Conservation (phyloP, 306 rosid genomes). For the Argentina anserina region DNA sequence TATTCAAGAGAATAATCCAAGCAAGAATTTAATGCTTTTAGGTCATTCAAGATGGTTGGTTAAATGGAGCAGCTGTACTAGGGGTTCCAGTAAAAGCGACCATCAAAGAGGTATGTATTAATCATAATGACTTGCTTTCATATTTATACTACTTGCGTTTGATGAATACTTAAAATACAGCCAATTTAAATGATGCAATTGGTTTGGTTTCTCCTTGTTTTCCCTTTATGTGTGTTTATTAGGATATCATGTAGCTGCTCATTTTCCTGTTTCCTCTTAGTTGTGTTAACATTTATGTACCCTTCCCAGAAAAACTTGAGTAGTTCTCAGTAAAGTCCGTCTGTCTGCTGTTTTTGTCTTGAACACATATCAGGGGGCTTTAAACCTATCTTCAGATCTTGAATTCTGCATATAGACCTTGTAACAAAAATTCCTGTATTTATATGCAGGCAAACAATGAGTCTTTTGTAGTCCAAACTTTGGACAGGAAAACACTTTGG, state of each 20-base stretch:
- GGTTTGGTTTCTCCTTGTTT: neutral
- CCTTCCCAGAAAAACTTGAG: neutral
- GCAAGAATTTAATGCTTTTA: constrained; percentile 31
- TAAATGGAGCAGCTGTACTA: constrained; percentile 88
- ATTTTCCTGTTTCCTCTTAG: neutral
- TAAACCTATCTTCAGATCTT: neutral
- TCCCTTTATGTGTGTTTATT: neutral
- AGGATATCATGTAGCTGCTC: neutral
- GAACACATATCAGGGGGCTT: neutral
- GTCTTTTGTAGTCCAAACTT: constrained; percentile 75
- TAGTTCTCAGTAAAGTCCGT: neutral
- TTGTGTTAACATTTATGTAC: neutral
- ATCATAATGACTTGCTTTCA: neutral
- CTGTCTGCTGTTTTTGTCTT: neutral
- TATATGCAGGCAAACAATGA: constrained; percentile 69
- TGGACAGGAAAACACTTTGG: constrained; percentile 86
- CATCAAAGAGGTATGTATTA: constrained; percentile 75
- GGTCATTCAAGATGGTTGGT: constrained; percentile 84
- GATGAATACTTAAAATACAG: neutral
- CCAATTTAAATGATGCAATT: neutral
- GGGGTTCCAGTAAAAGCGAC: constrained; percentile 97
- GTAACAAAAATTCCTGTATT: constrained; percentile 18
- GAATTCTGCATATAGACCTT: constrained; percentile 7
- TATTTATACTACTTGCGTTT: neutral
- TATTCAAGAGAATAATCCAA: constrained; percentile 17